These are phyloP conservation scores for Diplodia corticola DNA, from an alignment of 2,329 filamentous ascomycete genomes.

Conservation along the genomic window DNA sequence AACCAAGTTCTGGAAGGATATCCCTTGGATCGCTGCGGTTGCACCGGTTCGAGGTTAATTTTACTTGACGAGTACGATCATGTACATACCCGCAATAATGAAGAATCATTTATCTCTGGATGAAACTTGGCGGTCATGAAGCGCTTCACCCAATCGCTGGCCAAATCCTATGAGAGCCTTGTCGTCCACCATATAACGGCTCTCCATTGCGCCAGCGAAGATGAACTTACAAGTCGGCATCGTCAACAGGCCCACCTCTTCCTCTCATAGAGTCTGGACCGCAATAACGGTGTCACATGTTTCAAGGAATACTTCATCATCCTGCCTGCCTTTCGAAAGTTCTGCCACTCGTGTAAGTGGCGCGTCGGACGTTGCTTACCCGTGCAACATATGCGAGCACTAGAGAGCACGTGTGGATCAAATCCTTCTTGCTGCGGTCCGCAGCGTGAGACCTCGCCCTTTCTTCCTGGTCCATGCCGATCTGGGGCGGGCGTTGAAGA, in stretches of 20 bases:
- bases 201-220: slow-evolving; percentile 15
- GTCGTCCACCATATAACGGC: slow-evolving; percentile 14
- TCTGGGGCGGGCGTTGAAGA: background rate
- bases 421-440: background rate
- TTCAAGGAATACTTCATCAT: background rate
- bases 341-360: background rate
- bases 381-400: background rate
- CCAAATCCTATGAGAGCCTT: background rate
- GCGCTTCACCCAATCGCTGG: background rate
- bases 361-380: background rate
- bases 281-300: slow-evolving; percentile 42
- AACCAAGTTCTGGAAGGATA: slow-evolving; percentile 61
- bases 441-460: background rate
- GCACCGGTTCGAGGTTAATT: slow-evolving; percentile 25
- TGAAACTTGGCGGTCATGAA: background rate
- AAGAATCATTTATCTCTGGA: background rate
- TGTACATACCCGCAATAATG: slow-evolving; percentile 18
- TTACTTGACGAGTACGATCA: slow-evolving; percentile 28
- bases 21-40: slow-evolving; percentile 12
- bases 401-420: background rate
- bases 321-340: background rate
- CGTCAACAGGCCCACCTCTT: slow-evolving; percentile 23
- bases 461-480: background rate
- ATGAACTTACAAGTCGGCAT: slow-evolving; percentile 5
- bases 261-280: slow-evolving; percentile 33